Evolutionary conservation across 805 yeast species (phyloP).

Genomic region (Wickerhamiella galacta): DNA sequence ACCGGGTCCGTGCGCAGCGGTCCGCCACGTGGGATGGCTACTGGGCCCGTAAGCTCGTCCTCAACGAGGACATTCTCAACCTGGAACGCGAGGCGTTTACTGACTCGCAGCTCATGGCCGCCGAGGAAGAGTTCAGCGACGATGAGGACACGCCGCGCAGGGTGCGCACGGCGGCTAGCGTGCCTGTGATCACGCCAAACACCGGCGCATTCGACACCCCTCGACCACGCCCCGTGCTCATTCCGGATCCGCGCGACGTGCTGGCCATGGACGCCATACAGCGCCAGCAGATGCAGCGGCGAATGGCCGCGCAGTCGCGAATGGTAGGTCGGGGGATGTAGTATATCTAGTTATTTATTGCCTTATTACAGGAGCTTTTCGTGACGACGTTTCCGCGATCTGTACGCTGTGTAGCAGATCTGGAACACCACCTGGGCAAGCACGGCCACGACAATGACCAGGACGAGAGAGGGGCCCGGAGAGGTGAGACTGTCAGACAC

Average conservation of each 20-base stretch:
- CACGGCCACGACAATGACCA: constrained; percentile 2
- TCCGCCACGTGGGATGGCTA: constrained; percentile 19
- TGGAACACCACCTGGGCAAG: constrained; percentile 5
- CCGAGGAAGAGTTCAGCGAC: constrained; percentile 12
- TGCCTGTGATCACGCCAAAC: constrained; percentile 12
- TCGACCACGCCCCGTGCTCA: constrained; percentile 12
- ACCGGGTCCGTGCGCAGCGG: constrained; percentile 18
- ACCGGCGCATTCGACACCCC: constrained; percentile 15
- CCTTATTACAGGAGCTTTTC: constrained; percentile 6
- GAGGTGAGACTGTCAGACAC: too few species aligned
- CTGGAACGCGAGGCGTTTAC: constrained; percentile 13
- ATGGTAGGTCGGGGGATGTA: too few species aligned
- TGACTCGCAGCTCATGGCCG: constrained; percentile 13
- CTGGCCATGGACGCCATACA: constrained; percentile 1
- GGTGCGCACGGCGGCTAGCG: constrained; percentile 7
- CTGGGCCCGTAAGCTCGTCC: constrained; percentile 17
- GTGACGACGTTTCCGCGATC: constrained; percentile 5
- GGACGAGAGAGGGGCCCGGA: neutral
- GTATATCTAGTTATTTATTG: neutral
- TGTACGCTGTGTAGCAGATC: constrained; percentile 4
- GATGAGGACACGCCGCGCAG: constrained; percentile 10
- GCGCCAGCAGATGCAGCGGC: neutral
- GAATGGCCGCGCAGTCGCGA: too few species aligned
- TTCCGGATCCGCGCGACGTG: constrained; percentile 16
- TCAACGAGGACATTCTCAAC: constrained; percentile 10